Evolutionary conservation across 2,329 filamentous ascomycete genomes (phyloP), one percentile per base, ranked within the genome.

Genomic region (Aspergillaceae sp.): DNA sequence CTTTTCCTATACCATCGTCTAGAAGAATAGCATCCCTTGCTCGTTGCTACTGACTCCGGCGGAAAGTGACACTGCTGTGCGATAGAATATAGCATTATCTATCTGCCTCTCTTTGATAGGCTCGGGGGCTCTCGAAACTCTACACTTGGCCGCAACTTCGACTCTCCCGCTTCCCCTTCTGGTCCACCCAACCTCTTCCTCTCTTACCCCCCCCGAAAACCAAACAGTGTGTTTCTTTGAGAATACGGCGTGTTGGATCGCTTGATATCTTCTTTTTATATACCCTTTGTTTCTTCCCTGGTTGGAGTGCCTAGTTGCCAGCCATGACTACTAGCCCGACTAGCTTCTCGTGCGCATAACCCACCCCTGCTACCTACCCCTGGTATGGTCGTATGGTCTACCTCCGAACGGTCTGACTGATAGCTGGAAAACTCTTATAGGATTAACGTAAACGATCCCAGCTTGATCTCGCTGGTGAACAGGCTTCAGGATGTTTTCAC

Each of bases 401-500:
- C 29, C 43, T 51, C 44, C 42, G 50, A 49, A 33, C 27, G 8
- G 42, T 36, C 55, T 53, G 50, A 53, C 58, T 61, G 56, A 61
- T 51, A 38, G 49, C 43, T 32, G 30, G 49, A 48, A 19, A 19
- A 19, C 19, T 19, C 19, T 19, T 19, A 56, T 63, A 84, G 81
- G 58, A 83, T 84, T 67, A 85, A 84, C 65, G 82, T 85, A 51
- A 85, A 85, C 64, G 82, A 85, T 60, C 82, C 82, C 28, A 75
- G 75, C 54, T 74, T 85, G 58, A 85, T 85, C 60, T 83, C 82
- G 30, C 85, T 97, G 59, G 92, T 98, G 67, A 98, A 98, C 78
- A 97, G 94, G 77, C 83, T 98, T 41, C 92, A 98, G 69, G 92
- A 98, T 87, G 92, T 98, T 59, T 98, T 98, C 68, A 85, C 91